Evolutionary conservation across 805 yeast genomes (phyloP).

Genomic region (Teunomyces pallodes): DNA sequence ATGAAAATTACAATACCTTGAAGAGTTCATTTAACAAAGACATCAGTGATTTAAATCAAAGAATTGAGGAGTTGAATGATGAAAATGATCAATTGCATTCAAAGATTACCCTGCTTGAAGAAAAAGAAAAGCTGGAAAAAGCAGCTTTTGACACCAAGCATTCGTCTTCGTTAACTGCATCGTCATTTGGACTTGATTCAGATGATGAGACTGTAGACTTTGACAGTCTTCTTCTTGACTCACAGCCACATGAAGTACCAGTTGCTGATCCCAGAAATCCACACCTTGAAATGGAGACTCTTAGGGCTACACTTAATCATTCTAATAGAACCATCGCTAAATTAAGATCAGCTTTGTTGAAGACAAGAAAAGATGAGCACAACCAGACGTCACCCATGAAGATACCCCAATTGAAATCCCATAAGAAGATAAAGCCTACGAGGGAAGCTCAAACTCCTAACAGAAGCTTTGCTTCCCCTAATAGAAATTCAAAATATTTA

Average conservation of each 20-base stretch:
- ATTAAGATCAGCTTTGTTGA: conserved; percentile 50
- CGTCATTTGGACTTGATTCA: conserved; percentile 28
- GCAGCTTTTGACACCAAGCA: background rate
- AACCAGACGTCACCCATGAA: conserved; percentile 15
- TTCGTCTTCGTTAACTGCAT: conserved; percentile 7
- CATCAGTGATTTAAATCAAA: conserved; percentile 45
- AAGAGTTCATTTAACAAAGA: conserved; percentile 40
- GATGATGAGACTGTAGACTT: conserved; percentile 32
- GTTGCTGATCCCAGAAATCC: conserved; percentile 37
- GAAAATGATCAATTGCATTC: conserved; percentile 61
- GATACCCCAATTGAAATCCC: conserved; percentile 5
- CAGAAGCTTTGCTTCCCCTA: conserved; percentile 33
- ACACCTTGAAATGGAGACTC: conserved; percentile 62
- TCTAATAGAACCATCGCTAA: conserved; percentile 64
- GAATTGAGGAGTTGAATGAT: conserved; percentile 61
- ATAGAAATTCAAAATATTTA: conserved; percentile 32
- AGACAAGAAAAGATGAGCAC: conserved; percentile 40
- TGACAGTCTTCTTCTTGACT: conserved; percentile 31
- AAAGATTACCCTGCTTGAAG: conserved; percentile 21
- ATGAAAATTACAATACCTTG: conserved; percentile 35
- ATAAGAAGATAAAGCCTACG: conserved; percentile 15
- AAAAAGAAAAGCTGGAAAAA: conserved; percentile 12
- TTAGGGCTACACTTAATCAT: conserved; percentile 60
- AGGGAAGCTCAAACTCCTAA: conserved; percentile 14
- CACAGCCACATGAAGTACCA: conserved; percentile 23